Evolutionary conservation across 2,329 filamentous ascomycete species (phyloP).

Genomic region (Nothophaeocryptopus gaeumannii): DNA sequence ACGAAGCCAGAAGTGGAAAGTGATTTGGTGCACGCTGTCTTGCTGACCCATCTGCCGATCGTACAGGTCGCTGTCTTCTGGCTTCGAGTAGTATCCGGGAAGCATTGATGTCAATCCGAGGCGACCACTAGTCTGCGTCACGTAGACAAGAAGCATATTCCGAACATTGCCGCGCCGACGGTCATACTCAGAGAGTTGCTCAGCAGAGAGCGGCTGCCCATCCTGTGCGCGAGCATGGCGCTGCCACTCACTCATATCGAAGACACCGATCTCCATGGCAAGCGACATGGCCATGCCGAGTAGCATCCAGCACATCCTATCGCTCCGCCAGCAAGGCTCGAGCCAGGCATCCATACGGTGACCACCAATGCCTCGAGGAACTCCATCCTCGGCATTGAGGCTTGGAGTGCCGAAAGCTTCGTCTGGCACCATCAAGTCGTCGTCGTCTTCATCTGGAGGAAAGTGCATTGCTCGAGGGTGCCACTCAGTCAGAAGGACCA

Average conservation of each 20-base stretch:
- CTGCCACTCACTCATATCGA: conserved; percentile 72
- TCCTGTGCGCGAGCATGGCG: conserved; percentile 51
- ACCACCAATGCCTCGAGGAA: conserved; percentile 65
- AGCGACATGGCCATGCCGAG: conserved; percentile 86
- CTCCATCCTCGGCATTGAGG: conserved; percentile 56
- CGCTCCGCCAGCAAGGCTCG: conserved; percentile 85
- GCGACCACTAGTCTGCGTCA: conserved; percentile 88
- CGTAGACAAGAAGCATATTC: conserved; percentile 81
- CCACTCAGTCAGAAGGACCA: conserved; percentile 95
- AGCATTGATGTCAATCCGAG: conserved; percentile 94
- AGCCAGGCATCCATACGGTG: conserved; percentile 92
- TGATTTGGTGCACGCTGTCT: conserved; percentile 49
- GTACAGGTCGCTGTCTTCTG: conserved; percentile 35
- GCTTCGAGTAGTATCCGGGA: conserved; percentile 50
- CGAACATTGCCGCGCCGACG: conserved; percentile 78
- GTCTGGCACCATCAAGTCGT: conserved; percentile 64
- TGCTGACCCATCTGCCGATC: conserved; percentile 28
- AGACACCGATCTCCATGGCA: conserved; percentile 91
- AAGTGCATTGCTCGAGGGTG: conserved; percentile 93
- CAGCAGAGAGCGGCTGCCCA: conserved; percentile 37
- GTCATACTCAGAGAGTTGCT: conserved; percentile 71
- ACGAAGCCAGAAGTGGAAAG: conserved; percentile 84
- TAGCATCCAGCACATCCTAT: conserved; percentile 98
- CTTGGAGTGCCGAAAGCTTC: conserved; percentile 63
- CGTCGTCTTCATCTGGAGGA: conserved; percentile 67